Conservation (phyloP, 2,329 filamentous ascomycete species). For the Furcasterigmium furcatum region DNA sequence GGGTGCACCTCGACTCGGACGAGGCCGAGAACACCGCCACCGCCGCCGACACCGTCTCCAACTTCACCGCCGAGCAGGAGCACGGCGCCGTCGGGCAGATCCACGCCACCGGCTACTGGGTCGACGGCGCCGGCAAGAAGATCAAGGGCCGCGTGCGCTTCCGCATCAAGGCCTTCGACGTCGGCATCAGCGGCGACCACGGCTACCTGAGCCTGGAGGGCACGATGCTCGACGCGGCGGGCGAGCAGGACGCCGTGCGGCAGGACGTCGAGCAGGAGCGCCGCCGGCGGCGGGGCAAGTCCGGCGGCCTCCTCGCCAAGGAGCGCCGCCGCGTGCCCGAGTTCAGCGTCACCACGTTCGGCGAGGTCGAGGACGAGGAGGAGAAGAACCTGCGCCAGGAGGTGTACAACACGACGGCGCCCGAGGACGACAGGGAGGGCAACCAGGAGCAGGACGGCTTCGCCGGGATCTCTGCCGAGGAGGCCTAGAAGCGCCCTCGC, state of each 20-base stretch:
- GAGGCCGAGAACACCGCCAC: conserved; percentile 29
- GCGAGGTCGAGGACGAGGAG: conserved; percentile 41
- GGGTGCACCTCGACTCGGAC: conserved; percentile 57
- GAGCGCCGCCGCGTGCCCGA: conserved; percentile 41
- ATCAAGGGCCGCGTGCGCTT: conserved; percentile 72
- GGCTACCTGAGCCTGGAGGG: conserved; percentile 85
- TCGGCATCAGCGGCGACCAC: conserved; percentile 68
- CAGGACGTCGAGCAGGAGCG: conserved; percentile 47
- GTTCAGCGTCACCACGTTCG: conserved; percentile 56
- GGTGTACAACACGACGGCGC: conserved; percentile 13
- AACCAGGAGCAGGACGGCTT: conserved; percentile 1
- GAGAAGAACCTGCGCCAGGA: conserved; percentile 18
- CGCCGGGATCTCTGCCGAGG: conserved; percentile 1
- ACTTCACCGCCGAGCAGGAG: conserved; percentile 39
- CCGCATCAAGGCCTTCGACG: conserved; percentile 81
- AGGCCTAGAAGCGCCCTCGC: not conserved
- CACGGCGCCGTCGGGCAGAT: conserved; percentile 51
- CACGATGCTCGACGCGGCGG: conserved; percentile 71
- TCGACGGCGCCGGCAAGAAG: conserved; percentile 65
- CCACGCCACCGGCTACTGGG: conserved; percentile 68
- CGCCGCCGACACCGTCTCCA: conserved; percentile 23
- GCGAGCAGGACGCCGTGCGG: conserved; percentile 54
- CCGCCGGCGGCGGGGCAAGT: conserved; percentile 22
- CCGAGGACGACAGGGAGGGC: conserved; percentile 5
- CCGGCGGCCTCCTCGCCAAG: conserved; percentile 12